These are phyloP conservation scores for Orbilia javanica DNA, from an alignment of 2,329 filamentous ascomycete genomes.

Conservation along the genomic window DNA sequence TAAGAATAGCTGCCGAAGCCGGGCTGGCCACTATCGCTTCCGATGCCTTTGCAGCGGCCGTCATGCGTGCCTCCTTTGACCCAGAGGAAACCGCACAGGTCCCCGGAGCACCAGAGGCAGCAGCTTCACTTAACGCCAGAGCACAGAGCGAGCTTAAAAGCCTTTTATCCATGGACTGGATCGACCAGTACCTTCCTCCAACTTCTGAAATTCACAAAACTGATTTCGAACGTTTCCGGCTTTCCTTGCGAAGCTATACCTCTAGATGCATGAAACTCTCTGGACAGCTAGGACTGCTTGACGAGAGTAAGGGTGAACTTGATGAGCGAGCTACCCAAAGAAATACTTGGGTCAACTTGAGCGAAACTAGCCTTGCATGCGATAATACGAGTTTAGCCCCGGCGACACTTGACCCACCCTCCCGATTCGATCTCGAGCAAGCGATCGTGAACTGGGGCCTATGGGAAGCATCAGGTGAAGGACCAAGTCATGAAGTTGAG, in stretches of 20 bases:
- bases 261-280: background rate
- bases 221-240: conserved; percentile 22
- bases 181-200: conserved; percentile 53
- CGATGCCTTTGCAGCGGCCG: conserved; percentile 54
- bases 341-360: conserved; percentile 26
- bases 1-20: conserved; percentile 43
- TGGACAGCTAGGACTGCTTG: background rate
- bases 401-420: background rate
- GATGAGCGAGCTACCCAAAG: conserved; percentile 6
- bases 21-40: conserved; percentile 49
- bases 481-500: conserved; percentile 1
- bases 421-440: background rate
- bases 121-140: conserved; percentile 18
- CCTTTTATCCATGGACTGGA: conserved; percentile 30
- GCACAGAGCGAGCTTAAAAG: conserved; percentile 40
- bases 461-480: conserved; percentile 38
- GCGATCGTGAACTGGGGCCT: conserved; percentile 17
- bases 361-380: conserved; percentile 12
- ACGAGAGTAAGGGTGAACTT: background rate
- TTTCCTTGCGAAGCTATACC: conserved; percentile 13
- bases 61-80: conserved; percentile 44
- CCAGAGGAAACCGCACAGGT: conserved; percentile 23
- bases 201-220: background rate
- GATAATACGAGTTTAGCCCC: background rate
- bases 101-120: conserved; percentile 43